A percentile compares a stretch with the other conserved stretches of the same genome.
phyloP scores from a whole-genome alignment of 1,284 basidiomycete genomes.

The Rhodotorula sp. region DNA sequence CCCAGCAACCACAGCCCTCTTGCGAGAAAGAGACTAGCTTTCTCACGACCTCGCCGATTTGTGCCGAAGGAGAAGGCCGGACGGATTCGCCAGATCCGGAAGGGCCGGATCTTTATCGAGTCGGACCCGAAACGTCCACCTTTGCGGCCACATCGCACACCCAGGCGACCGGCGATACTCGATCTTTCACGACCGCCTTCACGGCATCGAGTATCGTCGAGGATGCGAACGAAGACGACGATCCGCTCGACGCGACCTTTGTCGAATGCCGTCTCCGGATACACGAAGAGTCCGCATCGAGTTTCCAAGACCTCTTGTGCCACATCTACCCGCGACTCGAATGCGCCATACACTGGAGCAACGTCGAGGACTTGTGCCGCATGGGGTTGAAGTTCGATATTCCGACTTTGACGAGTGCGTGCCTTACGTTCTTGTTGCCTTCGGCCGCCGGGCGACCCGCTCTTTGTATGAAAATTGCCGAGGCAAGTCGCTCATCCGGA shows the following conservation, averaged over 20 bases:
- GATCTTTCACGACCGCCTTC: constrained; percentile 51
- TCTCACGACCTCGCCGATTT: not conserved
- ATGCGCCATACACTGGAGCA: constrained; percentile 89
- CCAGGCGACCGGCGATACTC: constrained; percentile 56
- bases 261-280: constrained; percentile 48
- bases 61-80: not conserved
- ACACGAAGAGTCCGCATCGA: constrained; percentile 71
- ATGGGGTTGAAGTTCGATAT: constrained; percentile 81
- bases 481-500: not conserved
- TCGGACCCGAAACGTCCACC: not conserved
- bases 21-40: not conserved
- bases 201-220: constrained; percentile 18
- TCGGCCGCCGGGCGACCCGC: constrained; percentile 87
- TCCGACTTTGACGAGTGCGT: constrained; percentile 71
- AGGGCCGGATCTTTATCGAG: not conserved
- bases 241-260: constrained; percentile 37
- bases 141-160: constrained; percentile 48
- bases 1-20: not conserved
- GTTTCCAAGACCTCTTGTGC: constrained; percentile 26
- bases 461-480: constrained; percentile 84
- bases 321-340: constrained; percentile 59
- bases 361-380: constrained; percentile 74
- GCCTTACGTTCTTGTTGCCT: constrained; percentile 78
- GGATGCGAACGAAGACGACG: constrained; percentile 39
- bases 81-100: not conserved